Conservation (phyloP, 192 early-diverging fungal species). For the Thoreauomyces humboldtii region DNA sequence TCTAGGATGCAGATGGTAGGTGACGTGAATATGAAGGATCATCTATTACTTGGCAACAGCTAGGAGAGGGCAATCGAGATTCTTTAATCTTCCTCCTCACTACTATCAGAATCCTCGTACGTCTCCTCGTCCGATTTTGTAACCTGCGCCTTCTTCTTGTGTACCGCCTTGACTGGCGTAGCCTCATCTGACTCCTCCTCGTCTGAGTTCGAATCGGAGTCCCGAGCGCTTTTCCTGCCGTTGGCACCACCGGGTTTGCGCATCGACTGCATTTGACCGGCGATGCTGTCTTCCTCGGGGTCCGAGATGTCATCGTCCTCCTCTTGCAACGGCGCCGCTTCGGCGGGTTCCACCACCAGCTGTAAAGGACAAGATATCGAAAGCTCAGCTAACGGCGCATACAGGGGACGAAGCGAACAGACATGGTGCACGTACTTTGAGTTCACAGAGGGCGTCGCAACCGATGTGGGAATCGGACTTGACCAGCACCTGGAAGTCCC, state of each 20-base stretch:
- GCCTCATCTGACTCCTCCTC: background rate
- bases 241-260: constrained; percentile 17
- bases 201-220: background rate
- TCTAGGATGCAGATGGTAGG: background rate
- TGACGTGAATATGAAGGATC: too few species aligned
- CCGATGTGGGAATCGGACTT: constrained; percentile 89
- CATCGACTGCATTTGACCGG: constrained; percentile 92
- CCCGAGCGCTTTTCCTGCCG: constrained; percentile 14
- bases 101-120: constrained; percentile 24
- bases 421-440: constrained; percentile 57
- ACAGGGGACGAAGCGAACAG: background rate
- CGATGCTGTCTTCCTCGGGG: constrained; percentile 93
- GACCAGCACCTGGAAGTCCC: constrained; percentile 77
- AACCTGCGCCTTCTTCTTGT: background rate
- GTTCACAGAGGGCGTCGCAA: constrained; percentile 74
- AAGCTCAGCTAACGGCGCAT: background rate
- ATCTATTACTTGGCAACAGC: background rate
- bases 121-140: constrained; percentile 6
- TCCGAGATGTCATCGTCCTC: constrained; percentile 95
- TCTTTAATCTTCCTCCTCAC: constrained; percentile 27
- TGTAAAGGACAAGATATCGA: background rate
- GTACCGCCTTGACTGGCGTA: background rate
- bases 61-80: background rate
- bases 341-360: constrained; percentile 60
- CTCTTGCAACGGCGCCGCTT: constrained; percentile 69